Evolutionary conservation across 768 basidiomycete genomes (phyloP), one percentile per base, ranked within the genome.

Genomic region (Lentinula lateritia): DNA sequence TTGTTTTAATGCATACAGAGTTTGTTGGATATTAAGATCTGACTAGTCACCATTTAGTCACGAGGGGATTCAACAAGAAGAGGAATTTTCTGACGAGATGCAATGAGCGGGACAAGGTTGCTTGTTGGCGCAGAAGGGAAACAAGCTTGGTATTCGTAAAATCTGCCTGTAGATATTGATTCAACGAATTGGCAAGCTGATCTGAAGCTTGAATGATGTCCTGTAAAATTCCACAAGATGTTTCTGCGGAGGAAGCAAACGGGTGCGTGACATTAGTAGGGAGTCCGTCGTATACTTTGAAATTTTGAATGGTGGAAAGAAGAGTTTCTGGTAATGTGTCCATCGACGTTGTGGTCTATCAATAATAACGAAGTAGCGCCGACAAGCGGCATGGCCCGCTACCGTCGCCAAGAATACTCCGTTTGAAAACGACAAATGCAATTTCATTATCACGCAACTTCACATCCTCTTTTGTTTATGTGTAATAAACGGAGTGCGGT

Each of bases 101-200:
- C 28, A 84, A 72, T n/a, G 82, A 73, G 63, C 83, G 76, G 20
- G 80, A 78, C 13, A 85, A 80, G 15, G 72, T 66, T 0, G 86
- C 79, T 63, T 86, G 81, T 68, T 92, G 87, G 34, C 87, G 83
- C 66, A 90, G 75, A 28, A 85, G 76, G 15, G 89, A 89, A 38
- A 88, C 77, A 6, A 90, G 77, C 66, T 90, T 91, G 13, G 86
- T 79, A 53, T 87, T 86, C 34, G 82, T 77, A 63, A 84, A 77
- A 7, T 82, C 77, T 10, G 78, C 72, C 6, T 84, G 71, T 15
- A 79, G 63, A 65, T 84, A 83, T 53, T 80, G 68, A 32, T 78
- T 75, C 32, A 90, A 72, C 0, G 85, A 86, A 68, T 80, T 74
- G 2, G 80, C 78, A 13, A 88, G 70, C 65, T 84, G 80, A 42